A percentile compares a stretch with the other conserved stretches of the same genome.
Conservation (phyloP, 176 grass and related monocot genomes). For the Carex cristatella region DNA sequence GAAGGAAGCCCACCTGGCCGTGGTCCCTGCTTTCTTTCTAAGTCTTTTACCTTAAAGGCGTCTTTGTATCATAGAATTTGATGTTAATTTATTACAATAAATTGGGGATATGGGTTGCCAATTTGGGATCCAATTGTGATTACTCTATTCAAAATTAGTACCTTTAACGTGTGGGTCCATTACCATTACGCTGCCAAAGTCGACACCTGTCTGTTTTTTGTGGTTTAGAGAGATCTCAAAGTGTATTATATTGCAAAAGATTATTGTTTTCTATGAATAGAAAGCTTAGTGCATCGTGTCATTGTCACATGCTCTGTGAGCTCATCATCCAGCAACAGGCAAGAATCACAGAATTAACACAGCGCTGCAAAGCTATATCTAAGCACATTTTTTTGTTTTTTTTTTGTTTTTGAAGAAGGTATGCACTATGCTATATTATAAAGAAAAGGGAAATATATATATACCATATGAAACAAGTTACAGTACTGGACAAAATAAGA, state of each 20-base stretch:
- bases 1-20: slow-evolving; percentile 12
- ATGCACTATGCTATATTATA: background rate
- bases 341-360: background rate
- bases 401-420: background rate
- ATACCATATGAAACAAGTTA: background rate
- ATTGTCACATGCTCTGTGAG: background rate
- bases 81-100: background rate
- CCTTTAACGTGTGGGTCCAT: slow-evolving; percentile 13
- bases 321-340: slow-evolving; percentile 6
- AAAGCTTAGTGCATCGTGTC: slow-evolving; percentile 23
- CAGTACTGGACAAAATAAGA: background rate
- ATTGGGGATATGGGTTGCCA: slow-evolving; percentile 13
- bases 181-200: slow-evolving; percentile 6
- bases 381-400: background rate
- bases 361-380: background rate
- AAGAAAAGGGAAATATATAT: background rate
- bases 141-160: slow-evolving; percentile 5
- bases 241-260: slow-evolving; percentile 2
- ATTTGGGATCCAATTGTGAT: slow-evolving; percentile 20
- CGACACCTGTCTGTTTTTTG: slow-evolving; percentile 16
- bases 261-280: slow-evolving; percentile 4
- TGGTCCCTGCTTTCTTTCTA: slow-evolving; percentile 9
- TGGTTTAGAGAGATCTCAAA: slow-evolving; percentile 8
- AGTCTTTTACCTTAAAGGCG: slow-evolving; percentile 14
- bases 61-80: slow-evolving; percentile 20